These are phyloP conservation scores for Coriaria nepalensis DNA, from an alignment of 306 rosid genomes.

Conservation along the genomic window DNA sequence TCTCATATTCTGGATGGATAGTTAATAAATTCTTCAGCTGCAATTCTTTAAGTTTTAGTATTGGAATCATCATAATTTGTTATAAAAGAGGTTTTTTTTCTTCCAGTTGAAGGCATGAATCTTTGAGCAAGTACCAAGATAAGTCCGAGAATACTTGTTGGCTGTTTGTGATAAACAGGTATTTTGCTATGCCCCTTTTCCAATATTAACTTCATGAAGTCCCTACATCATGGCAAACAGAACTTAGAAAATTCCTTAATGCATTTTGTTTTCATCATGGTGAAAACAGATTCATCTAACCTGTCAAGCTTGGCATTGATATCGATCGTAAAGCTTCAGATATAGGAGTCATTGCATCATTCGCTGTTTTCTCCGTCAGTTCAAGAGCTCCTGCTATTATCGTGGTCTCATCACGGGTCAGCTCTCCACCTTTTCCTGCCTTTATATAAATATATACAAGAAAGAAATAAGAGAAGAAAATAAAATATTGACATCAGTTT, in stretches of 20 bases:
- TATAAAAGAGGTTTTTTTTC: neutral
- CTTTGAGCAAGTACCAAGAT: conserved; percentile 33
- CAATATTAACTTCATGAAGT: conserved; percentile 43
- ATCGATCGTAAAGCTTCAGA: conserved; percentile 41
- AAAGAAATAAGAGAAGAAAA: neutral
- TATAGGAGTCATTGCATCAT: conserved; percentile 66
- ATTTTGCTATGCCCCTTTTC: conserved; percentile 73
- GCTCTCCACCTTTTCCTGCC: conserved; percentile 91
- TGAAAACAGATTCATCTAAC: conserved; percentile 18
- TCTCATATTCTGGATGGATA: conserved; percentile 41
- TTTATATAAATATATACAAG: conserved; percentile 1
- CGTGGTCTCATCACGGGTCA: conserved; percentile 64
- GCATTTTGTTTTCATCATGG: neutral
- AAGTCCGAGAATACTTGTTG: conserved; percentile 61
- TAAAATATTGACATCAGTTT: neutral
- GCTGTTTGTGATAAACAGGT: conserved; percentile 52
- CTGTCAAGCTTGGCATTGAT: conserved; percentile 51
- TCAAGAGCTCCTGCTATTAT: conserved; percentile 79
- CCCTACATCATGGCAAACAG: conserved; percentile 24
- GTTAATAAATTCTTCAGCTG: conserved; percentile 61
- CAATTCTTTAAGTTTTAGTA: conserved; percentile 4
- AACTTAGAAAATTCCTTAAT: neutral
- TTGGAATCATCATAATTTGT: neutral
- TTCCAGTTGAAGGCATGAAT: neutral
- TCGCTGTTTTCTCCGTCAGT: conserved; percentile 50